A percentile compares a stretch with the other conserved stretches of the same genome.
Conservation (phyloP, 352 stramenopile species). For the Blastocystis sp. region DNA sequence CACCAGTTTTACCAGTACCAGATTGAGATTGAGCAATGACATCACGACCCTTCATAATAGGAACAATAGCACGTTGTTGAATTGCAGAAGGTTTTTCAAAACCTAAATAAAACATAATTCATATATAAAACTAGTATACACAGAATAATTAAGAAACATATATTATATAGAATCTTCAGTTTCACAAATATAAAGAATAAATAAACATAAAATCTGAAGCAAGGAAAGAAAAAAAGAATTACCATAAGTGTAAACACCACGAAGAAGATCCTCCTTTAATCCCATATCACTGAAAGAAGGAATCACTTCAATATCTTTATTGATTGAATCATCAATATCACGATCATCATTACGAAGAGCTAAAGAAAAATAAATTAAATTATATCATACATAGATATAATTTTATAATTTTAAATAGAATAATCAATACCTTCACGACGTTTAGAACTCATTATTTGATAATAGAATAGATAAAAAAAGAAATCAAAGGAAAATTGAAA, state of each 20-base stretch:
- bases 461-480: no score
- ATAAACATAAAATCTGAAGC: neutral
- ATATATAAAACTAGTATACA: neutral
- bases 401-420: no score
- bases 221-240: constrained; percentile 13
- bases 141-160: neutral
- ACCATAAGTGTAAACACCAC: constrained; percentile 64
- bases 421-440: no score
- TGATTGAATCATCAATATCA: no score
- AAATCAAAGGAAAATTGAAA: no score
- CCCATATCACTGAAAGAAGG: constrained; percentile 65
- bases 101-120: constrained; percentile 42
- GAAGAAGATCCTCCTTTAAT: constrained; percentile 68
- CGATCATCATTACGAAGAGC: no score
- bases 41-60: constrained; percentile 75
- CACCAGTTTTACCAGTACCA: constrained; percentile 67
- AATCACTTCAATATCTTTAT: constrained; percentile 40
- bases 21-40: constrained; percentile 85
- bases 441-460: no score
- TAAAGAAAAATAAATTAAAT: no score
- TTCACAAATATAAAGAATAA: constrained; percentile 11
- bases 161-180: neutral
- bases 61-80: constrained; percentile 86
- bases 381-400: no score
- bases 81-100: constrained; percentile 93